phyloP scores from a whole-genome alignment of 202 grass and related monocot species.

The Sporobolus alterniflorus region DNA sequence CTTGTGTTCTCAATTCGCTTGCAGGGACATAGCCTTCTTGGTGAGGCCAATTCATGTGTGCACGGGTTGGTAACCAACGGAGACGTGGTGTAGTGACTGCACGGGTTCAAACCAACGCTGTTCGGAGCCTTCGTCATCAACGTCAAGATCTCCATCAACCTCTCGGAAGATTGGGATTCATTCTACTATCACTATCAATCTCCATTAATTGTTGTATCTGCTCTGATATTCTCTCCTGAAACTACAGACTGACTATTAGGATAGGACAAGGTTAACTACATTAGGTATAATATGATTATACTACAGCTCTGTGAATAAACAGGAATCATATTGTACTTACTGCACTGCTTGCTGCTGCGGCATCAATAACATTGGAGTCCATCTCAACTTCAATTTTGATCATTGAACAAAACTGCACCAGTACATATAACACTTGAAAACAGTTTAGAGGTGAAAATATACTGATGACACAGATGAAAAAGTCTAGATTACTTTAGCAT shows the following conservation, averaged over 20 bases:
- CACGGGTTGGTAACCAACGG: no score
- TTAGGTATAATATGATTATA: background rate
- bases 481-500: slow-evolving; percentile 75
- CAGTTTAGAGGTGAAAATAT: slow-evolving; percentile 17
- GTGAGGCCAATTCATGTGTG: no score
- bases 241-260: slow-evolving; percentile 6
- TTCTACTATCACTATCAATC: no score
- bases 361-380: slow-evolving; percentile 91
- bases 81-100: no score
- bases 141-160: no score
- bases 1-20: no score
- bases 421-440: slow-evolving; percentile 31
- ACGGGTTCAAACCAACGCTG: no score
- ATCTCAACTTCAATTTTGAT: slow-evolving; percentile 99
- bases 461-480: background rate
- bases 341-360: slow-evolving; percentile 85
- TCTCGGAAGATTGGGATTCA: no score
- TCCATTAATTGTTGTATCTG: slow-evolving; percentile 98
- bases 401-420: slow-evolving; percentile 89
- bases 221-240: slow-evolving; percentile 91
- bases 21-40: no score
- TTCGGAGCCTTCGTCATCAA: no score
- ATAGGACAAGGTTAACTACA: slow-evolving; percentile 3
- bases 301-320: slow-evolving; percentile 1
- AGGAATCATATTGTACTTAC: slow-evolving; percentile 52